Conservation (phyloP, 257 asterid genomes). For the Nicotiana noctiflora region DNA sequence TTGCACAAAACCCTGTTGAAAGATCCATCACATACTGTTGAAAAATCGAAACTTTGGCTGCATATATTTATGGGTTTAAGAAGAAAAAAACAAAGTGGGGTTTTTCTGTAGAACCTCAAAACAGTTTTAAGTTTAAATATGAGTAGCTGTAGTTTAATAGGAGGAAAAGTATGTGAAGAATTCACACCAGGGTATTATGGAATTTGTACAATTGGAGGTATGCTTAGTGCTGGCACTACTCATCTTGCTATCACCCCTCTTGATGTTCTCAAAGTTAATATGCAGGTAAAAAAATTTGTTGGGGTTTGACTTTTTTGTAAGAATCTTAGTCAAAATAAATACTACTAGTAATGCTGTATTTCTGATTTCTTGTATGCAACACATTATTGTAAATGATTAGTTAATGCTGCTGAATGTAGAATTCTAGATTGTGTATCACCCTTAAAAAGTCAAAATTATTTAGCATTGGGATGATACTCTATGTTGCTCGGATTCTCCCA, state of each 20-base stretch:
- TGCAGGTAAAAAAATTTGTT: constrained; percentile 24
- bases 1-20: constrained; percentile 4
- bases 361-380: not conserved
- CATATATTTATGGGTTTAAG: constrained; percentile 9
- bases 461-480: not conserved
- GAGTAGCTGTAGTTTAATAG: not conserved
- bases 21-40: not conserved
- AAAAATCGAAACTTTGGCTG: not conserved
- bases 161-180: constrained; percentile 17
- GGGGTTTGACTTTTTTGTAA: too few species aligned
- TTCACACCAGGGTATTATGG: constrained; percentile 33
- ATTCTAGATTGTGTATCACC: not conserved
- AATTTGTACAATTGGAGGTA: constrained; percentile 33
- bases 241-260: constrained; percentile 39
- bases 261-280: constrained; percentile 45
- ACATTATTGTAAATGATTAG: too few species aligned
- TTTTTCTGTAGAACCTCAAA: not conserved
- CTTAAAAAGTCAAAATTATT: not conserved
- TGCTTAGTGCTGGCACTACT: constrained; percentile 40
- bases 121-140: not conserved
- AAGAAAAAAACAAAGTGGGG: not conserved
- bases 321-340: too few species aligned
- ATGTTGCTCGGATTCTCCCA: too few species aligned
- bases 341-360: too few species aligned
- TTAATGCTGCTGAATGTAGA: not conserved